Conservation (phyloP, 331 rosid genomes). For the Stylosanthes scabra region DNA sequence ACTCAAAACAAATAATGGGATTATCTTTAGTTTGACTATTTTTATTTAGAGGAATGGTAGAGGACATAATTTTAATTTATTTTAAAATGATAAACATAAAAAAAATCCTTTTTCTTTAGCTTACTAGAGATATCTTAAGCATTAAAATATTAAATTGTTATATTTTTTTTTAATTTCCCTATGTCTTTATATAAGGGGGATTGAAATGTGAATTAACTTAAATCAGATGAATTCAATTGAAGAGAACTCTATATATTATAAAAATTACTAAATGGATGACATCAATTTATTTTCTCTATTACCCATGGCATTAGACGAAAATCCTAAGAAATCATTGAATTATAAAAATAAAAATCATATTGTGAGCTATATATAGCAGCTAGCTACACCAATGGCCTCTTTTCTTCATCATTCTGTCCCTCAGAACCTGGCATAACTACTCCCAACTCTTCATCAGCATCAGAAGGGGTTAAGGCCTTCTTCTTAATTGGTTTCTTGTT, state of each 20-base stretch:
- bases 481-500: conserved; percentile 39
- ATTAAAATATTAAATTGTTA: background rate
- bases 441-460: conserved; percentile 39
- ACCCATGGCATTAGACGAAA: conserved; percentile 26
- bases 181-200: background rate
- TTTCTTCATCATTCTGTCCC: conserved; percentile 56
- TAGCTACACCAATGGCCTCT: conserved; percentile 49
- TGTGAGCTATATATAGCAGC: background rate
- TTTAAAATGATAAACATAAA: background rate
- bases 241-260: conserved; percentile 5
- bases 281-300: conserved; percentile 30
- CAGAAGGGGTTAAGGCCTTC: conserved; percentile 26
- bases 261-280: conserved; percentile 13
- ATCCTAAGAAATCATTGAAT: conserved; percentile 21
- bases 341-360: conserved; percentile 16
- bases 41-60: background rate
- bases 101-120: background rate
- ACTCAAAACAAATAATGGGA: too few species aligned
- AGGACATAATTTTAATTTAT: too few species aligned
- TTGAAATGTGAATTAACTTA: background rate
- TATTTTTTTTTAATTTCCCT: background rate
- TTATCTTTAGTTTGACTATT: background rate
- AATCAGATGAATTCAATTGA: conserved; percentile 6
- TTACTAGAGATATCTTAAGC: background rate
- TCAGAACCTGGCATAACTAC: conserved; percentile 24